Evolutionary conservation across 805 yeast species (phyloP), one percentile per base, ranked within the genome.

Genomic region (Komagataella pastoris): DNA sequence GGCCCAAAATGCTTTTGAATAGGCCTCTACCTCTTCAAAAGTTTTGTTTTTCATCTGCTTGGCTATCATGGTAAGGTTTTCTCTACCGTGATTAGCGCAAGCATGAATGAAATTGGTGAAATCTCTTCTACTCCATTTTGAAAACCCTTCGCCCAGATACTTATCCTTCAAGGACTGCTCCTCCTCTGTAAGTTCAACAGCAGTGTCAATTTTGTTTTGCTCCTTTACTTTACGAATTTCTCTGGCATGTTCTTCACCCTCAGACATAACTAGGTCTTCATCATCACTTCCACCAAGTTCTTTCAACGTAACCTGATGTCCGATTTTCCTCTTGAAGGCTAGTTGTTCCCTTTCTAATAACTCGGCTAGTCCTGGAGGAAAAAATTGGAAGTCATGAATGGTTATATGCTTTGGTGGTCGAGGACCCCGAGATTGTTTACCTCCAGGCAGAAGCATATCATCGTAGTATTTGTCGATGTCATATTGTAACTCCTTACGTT

Each of bases 381-480:
- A 87, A 59, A 93, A 88, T 66, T 93, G 99, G 66, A 90, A 97
- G 61, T 93, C 96, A 62, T 85, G 87, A 45, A 88, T 72, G 53
- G 80, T 81, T 54, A 86, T 70, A 59, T 88, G 93, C 61, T 84
- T 88, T 44, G 98, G 97, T 47, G 95, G 87, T 55, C 77, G 79
- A 17, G 95, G 93, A 1, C 83, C 85, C 7, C 77, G 72, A 0
- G 81, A 63, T 44, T 19, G 19, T 59, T 85, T 73, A 48, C 85
- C 81, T 5, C 91, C 88, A 1, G 88, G 77, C 58, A 82, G 80
- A 59, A 90, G 69, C 7, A 84, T 89, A 61, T 82, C 91, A 64
- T 84, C 83, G 65, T 86, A 86, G 36, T 51, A 51, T 45, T 24
- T 48, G 44, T 51, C 53, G 17, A 51, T 47, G 24, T 49, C 47